Base-by-base conservation (phyloP, 2,329 filamentous ascomycete species). In the Paracorniculantispora psalliotae region DNA sequence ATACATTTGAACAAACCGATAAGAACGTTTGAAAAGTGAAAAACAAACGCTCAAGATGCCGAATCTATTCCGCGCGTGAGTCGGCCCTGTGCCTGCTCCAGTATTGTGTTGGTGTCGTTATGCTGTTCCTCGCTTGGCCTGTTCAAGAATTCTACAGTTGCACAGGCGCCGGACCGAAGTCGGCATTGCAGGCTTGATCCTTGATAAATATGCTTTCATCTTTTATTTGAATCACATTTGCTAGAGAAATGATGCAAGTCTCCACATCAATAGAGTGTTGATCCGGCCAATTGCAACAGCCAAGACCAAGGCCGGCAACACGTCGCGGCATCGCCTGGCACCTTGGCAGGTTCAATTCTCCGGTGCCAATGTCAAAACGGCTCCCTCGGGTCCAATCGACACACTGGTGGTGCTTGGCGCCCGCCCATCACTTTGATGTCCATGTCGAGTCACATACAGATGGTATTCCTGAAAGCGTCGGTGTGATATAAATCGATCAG, bases 321-420 rank as follows among this genome's bases (percentile, higher is more conserved):
- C 44, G 54, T 49, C 44, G 25, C 54, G 54, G 54, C 54, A 49
- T 33, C 26, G 43, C 46, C 25, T 50, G 33, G 46, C 55, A 50
- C 13, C 37, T 50, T 50, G 46, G 46, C 35, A 50, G n/a, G 46
- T 26, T 33, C 37, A 25, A 48, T 28, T 28, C 30, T 39, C 19
- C 53, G 17, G 12, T 39, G 53, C 30, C 28, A 41, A 23, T n/a
- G 25, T 54, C 9, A 13, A 21, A 15, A 13, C 41, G 21, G 21
- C 41, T 19, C n/a, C 41, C 41, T 25, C 19, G 15, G 41, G 44
- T 33, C 41, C 17, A 12, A 54, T 44, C 33, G 37, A 26, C 5
- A n/a, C 3, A 37, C 12, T 4, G 3, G 17, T 6, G 10, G 17
- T 35, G 26, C 47, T 33, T 49, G 47, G 47, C 47, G 21, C 3